Conservation (phyloP, 441 rosid species). For the Flueggea neowawraea region DNA sequence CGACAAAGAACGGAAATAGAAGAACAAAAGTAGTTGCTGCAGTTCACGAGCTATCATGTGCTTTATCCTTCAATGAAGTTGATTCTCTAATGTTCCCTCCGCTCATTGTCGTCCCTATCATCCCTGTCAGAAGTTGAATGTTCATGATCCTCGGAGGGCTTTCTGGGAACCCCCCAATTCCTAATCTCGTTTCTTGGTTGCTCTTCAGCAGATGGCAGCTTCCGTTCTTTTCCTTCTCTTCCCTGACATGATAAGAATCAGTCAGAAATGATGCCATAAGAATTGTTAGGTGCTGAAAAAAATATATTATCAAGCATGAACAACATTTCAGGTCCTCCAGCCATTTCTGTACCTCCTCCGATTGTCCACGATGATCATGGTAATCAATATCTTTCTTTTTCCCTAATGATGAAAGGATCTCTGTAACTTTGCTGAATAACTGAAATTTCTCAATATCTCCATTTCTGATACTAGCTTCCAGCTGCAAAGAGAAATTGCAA, state of each 20-base stretch:
- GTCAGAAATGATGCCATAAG: not conserved
- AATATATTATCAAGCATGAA: too few species aligned
- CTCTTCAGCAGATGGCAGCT: conserved; percentile 35
- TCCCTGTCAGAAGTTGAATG: conserved; percentile 33
- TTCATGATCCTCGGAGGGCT: conserved; percentile 25
- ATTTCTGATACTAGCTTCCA: conserved; percentile 81
- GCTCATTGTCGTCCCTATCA: conserved; percentile 5
- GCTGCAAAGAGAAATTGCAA: conserved; percentile 32
- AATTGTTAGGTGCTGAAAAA: too few species aligned
- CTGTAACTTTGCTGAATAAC: conserved; percentile 39
- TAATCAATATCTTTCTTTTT: conserved; percentile 26
- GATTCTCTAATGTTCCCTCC: conserved; percentile 16
- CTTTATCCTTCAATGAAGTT: not conserved
- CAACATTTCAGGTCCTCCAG: not conserved
- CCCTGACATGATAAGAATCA: conserved; percentile 17
- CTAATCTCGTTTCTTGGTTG: conserved; percentile 27
- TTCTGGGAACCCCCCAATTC: conserved; percentile 26
- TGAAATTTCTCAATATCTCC: conserved; percentile 78
- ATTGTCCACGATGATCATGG: conserved; percentile 25
- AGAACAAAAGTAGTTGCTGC: not conserved
- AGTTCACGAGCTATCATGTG: not conserved
- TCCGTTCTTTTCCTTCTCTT: conserved; percentile 19
- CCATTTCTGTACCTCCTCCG: conserved; percentile 35
- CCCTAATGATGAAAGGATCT: conserved; percentile 29
- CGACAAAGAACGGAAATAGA: not conserved